Percentiles rank a stretch among this genome's conserved stretches.
Evolutionary conservation across 2,329 filamentous ascomycete species (phyloP).

Genomic region (Colletotrichum orchidophilum): DNA sequence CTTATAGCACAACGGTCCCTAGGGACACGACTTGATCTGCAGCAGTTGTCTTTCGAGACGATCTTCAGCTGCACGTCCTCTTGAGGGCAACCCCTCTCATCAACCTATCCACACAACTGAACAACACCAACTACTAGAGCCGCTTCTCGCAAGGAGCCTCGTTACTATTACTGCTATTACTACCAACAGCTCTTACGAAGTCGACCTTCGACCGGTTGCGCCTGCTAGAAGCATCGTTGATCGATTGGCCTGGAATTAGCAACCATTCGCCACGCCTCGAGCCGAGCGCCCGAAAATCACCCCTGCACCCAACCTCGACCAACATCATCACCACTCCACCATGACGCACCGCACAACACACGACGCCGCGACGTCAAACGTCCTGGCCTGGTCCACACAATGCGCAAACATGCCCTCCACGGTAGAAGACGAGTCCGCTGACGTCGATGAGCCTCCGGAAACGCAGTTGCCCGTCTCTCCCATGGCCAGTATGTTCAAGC

Average conservation of each 20-base stretch:
- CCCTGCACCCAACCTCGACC: constrained; percentile 1
- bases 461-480: constrained; percentile 41
- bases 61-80: constrained; percentile 26
- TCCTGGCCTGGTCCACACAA: constrained; percentile 57
- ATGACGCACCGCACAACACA: constrained; percentile 50
- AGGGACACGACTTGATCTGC: constrained; percentile 49
- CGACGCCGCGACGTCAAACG: constrained; percentile 50
- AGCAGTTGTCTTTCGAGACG: constrained; percentile 27
- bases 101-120: constrained; percentile 9
- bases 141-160: constrained; percentile 4
- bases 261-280: constrained; percentile 23
- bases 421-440: constrained; percentile 72
- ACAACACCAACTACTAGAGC: background rate
- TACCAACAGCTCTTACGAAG: constrained; percentile 2
- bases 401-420: constrained; percentile 53
- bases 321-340: constrained; percentile 24
- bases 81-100: constrained; percentile 20
- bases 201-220: constrained; percentile 24
- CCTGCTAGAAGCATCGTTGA: constrained; percentile 33
- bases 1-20: constrained; percentile 55
- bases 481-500: constrained; percentile 53
- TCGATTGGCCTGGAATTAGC: constrained; percentile 26
- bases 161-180: background rate
- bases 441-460: constrained; percentile 92
- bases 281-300: constrained; percentile 18